Evolutionary conservation across 176 grass and related monocot species (phyloP).

Genomic region (Phoenix dactylifera): DNA sequence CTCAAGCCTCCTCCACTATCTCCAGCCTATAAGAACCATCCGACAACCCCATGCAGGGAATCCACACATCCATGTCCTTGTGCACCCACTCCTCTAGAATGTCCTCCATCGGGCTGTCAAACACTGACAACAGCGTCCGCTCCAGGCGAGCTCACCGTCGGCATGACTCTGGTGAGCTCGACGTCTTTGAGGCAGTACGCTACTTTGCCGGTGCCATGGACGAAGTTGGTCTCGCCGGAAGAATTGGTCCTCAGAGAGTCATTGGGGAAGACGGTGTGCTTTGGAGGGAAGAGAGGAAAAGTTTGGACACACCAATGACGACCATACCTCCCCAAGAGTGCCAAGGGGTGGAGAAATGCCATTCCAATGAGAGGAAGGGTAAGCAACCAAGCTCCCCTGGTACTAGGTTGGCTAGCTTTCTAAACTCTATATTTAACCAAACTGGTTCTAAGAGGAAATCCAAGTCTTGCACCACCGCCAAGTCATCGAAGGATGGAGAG

Average conservation of each 20-base stretch:
- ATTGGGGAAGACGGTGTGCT: no score
- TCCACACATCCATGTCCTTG: no score
- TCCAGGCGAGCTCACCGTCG: background rate
- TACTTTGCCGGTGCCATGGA: constrained; percentile 29
- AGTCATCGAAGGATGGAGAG: background rate
- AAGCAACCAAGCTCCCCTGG: background rate
- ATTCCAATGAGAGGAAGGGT: background rate
- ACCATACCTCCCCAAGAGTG: background rate
- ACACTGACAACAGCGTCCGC: no score
- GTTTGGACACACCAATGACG: background rate
- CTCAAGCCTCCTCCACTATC: no score
- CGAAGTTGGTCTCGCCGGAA: background rate
- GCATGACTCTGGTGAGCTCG: constrained; percentile 37
- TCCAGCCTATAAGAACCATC: no score
- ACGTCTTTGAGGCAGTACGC: constrained; percentile 32
- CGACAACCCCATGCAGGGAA: no score
- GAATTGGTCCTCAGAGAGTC: background rate
- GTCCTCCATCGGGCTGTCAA: no score
- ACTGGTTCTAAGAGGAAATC: background rate
- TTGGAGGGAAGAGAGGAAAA: background rate
- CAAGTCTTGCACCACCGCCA: background rate
- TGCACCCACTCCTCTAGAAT: no score
- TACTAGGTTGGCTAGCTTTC: background rate
- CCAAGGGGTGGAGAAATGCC: background rate
- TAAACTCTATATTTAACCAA: background rate